Base-by-base conservation (phyloP, 805 yeast genomes). In the Nakazawaea wyomingensis region DNA sequence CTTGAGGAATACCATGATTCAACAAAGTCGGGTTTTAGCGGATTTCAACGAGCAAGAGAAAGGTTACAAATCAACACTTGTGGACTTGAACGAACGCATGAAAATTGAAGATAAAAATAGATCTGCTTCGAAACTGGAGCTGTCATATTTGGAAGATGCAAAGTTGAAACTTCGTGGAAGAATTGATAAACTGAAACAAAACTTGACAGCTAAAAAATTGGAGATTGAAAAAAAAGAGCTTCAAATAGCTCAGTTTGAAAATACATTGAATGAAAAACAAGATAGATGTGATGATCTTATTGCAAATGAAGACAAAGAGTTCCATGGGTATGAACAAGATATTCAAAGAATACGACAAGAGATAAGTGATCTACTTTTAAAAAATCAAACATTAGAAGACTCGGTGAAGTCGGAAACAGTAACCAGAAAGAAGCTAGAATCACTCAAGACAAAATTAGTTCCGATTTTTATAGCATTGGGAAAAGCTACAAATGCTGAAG, bases 91-190 rank as follows among this genome's bases (percentile, higher is more conserved):
- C 37, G 66, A 66, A 39, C 61, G 74, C 30, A 63, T 65, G 48
- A 65, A 59, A 44, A 51, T 64, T 19, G 74, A 68, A 44, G 73
- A 68, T 48, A 57, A 58, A 11, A 68, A 65, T 50, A 59, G 72
- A 44, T 54, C 65, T 19, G 59, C 65, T 42, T 52, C 66, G 41
- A 62, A 66, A 35, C 64, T 62, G 35, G 74, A 70, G 43, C 65
- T 66, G 33, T 65, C 67, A 38, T 59, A 61, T 49, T 46, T 68
- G 16, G 75, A 70, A 49, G 73, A 68, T 39, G 56, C 66, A 3
- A 62, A 68, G 47, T 55, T 68, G 44, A 56, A 59, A 26, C 53
- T 66, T 5, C 68, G 62, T 34, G 44, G 53, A 34, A 59, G 68
- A 46, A 61, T 64, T 11, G 48, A 64, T 0, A 61, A 64, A 18